phyloP scores from a whole-genome alignment of 306 rosid genomes.

The Urtica urens region DNA sequence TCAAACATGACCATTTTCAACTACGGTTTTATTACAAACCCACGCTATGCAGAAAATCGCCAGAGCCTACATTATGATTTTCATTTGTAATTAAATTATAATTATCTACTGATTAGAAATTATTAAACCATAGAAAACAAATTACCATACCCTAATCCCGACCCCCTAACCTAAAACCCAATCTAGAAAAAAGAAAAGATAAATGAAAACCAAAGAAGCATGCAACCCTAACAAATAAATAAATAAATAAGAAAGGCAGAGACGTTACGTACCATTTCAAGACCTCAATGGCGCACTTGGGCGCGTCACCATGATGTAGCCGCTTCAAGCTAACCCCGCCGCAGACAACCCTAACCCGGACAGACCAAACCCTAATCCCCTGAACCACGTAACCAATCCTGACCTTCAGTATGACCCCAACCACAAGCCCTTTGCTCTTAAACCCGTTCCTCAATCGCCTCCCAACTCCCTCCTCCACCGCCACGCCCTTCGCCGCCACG shows the following conservation, averaged over 20 bases:
- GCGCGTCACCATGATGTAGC: slow-evolving; percentile 37
- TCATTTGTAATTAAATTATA: no score
- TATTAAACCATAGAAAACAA: no score
- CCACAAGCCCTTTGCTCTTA: slow-evolving; percentile 27
- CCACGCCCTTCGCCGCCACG: slow-evolving; percentile 21
- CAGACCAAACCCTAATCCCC: slow-evolving; percentile 28
- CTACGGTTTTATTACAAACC: no score
- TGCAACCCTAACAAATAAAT: background rate
- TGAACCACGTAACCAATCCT: slow-evolving; percentile 20
- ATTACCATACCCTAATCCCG: no score
- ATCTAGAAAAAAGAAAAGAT: no score
- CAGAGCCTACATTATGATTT: no score
- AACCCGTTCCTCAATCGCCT: slow-evolving; percentile 20
- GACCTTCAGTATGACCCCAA: slow-evolving; percentile 30
- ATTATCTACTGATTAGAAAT: no score
- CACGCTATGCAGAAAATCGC: no score
- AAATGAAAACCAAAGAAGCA: background rate
- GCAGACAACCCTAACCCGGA: slow-evolving; percentile 31
- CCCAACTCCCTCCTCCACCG: slow-evolving; percentile 26
- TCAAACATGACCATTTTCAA: no score
- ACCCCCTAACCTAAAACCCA: no score
- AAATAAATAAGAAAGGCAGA: background rate
- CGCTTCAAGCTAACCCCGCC: slow-evolving; percentile 39
- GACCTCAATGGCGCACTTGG: slow-evolving; percentile 39
- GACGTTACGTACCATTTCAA: slow-evolving; percentile 64